Evolutionary conservation across 2,329 filamentous ascomycete species (phyloP).

Genomic region (Cladophialophora bantiana): DNA sequence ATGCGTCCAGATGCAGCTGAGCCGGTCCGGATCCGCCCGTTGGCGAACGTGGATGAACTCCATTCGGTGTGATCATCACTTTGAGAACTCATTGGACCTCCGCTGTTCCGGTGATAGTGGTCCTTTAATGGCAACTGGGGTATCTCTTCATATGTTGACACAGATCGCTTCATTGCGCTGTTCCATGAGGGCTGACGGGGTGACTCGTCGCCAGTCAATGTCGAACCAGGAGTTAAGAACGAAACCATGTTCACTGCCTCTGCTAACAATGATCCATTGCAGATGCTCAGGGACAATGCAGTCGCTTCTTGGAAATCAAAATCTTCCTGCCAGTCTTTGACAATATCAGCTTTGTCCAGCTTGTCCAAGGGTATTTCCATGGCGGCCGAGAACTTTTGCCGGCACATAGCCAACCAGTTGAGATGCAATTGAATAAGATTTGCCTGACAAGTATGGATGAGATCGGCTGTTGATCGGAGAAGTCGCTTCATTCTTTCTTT

Average conservation of each 20-base stretch:
- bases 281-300: constrained; percentile 73
- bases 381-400: constrained; percentile 56
- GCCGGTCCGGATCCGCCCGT: constrained; percentile 61
- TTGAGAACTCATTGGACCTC: constrained; percentile 57
- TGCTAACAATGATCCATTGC: constrained; percentile 73
- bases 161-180: constrained; percentile 52
- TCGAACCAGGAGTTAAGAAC: constrained; percentile 63
- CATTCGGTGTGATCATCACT: constrained; percentile 46
- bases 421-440: constrained; percentile 86
- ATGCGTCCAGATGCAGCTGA: constrained; percentile 59
- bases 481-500: constrained; percentile 91
- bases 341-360: constrained; percentile 74
- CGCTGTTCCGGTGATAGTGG: constrained; percentile 33
- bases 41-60: constrained; percentile 58
- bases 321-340: constrained; percentile 78
- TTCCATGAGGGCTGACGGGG: constrained; percentile 58
- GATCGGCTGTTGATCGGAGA: constrained; percentile 78
- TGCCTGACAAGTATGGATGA: constrained; percentile 81
- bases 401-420: constrained; percentile 82
- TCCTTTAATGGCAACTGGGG: constrained; percentile 57
- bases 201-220: constrained; percentile 49
- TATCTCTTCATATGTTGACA: constrained; percentile 53
- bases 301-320: constrained; percentile 78
- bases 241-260: constrained; percentile 66
- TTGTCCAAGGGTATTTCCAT: constrained; percentile 77